Base-by-base conservation (phyloP, 169 alveolate species). In the Eimeria acervulina region DNA sequence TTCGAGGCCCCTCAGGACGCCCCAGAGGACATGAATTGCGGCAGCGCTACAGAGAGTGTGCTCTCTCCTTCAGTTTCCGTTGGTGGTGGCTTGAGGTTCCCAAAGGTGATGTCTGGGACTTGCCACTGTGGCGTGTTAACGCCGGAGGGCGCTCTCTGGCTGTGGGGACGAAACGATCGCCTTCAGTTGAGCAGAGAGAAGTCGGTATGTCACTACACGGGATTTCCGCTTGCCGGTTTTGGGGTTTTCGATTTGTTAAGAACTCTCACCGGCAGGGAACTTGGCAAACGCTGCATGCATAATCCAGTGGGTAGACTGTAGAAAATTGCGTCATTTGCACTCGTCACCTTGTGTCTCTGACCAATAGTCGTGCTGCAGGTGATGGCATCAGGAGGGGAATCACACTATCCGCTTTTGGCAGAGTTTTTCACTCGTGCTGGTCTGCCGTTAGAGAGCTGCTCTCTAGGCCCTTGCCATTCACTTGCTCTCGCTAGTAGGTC, bases 121-220 rank as follows among this genome's bases (percentile, higher is more conserved):
- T 55, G 38, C 38, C 93, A 87, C 93, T 87, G 93, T 44, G 93
- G 93, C 47, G 31, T 87, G 55, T 36, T 87, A 31, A 87, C 93
- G 23, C 81, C 81, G 38, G 83, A 87, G n/a, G 93, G 93, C 1
- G 78, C 40, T 47, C 81, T 87, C 13, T 87, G 93, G 93, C 17
- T 87, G 78, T 87, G 93, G 93, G 93, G 93, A 26, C 93, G 93
- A 36, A 87, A 61, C 61, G 63, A 87, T 31, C n/a, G 93, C 61
- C 63, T 87, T 28, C 93, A 87, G 61, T 66, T 87, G 36, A 63
- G 93, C 93, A 55, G 72, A 51, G 83, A 61, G 33, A 87, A 87
- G 47, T 6, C 93, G 55, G 93, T 87, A 61, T 36, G 93, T 21
- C 66, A 1, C 88, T 26, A n/a, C n/a, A 78, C 23, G 59, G 42